Conservation (phyloP, 202 grass and related monocot genomes). For the Carex arenaria region DNA sequence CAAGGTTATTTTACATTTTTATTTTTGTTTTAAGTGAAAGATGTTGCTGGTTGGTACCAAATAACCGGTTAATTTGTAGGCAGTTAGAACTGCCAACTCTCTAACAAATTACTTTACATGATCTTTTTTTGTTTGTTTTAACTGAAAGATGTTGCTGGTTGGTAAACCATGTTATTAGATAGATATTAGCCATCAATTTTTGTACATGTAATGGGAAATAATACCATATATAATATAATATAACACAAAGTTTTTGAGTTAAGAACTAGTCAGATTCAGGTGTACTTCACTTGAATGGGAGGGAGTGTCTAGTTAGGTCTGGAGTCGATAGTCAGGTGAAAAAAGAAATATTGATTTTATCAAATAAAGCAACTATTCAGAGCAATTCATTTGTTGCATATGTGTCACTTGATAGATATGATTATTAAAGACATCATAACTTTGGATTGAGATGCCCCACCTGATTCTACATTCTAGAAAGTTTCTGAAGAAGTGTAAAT, state of each 20-base stretch:
- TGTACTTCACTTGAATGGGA: neutral
- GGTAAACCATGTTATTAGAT: neutral
- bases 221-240: constrained; percentile 1
- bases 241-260: neutral
- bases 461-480: constrained; percentile 12
- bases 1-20: neutral
- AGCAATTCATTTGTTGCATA: neutral
- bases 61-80: neutral
- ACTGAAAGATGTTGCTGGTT: neutral
- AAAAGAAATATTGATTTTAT: neutral
- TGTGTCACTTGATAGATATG: constrained; percentile 10
- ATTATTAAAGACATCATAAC: neutral
- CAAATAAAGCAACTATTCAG: neutral
- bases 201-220: neutral
- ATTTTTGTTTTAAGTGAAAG: neutral
- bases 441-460: constrained; percentile 16
- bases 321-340: neutral
- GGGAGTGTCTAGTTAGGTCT: neutral
- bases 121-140: neutral
- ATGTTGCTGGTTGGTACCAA: neutral
- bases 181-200: neutral
- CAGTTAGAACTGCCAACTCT: neutral
- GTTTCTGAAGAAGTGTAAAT: neutral
- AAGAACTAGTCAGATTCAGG: neutral
- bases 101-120: neutral